Conservation (phyloP, 768 basidiomycete species). For the Erythrobasidium yunnanense region DNA sequence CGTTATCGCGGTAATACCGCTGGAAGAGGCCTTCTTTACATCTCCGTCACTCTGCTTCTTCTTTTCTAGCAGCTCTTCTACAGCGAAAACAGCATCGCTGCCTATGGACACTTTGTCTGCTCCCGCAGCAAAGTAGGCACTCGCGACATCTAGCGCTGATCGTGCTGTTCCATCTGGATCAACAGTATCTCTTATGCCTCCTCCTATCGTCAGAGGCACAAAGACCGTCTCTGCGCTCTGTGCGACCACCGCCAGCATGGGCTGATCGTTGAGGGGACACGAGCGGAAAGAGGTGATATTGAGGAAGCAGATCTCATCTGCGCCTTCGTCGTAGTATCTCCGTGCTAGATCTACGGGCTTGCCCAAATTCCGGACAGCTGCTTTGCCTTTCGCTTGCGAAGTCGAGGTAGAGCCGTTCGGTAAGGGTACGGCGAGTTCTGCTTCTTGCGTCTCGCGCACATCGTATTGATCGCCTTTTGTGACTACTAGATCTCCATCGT, state of each 20-base stretch:
- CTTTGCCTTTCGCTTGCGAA: constrained; percentile 23
- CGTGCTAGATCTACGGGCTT: constrained; percentile 86
- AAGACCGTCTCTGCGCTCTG: constrained; percentile 80
- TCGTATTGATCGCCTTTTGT: constrained; percentile 99
- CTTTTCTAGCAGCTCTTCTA: constrained; percentile 56
- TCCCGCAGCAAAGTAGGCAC: constrained; percentile 88
- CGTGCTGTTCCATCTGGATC: constrained; percentile 88
- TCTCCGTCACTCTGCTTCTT: constrained; percentile 35
- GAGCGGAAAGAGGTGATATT: constrained; percentile 99
- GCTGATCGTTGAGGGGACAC: constrained; percentile 88
- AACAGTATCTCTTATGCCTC: constrained; percentile 88
- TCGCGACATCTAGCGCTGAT: constrained; percentile 84
- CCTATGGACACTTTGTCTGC: constrained; percentile 99
- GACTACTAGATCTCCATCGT: constrained; percentile 89
- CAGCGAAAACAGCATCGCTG: constrained; percentile 85
- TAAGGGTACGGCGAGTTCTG: neutral
- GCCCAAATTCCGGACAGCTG: constrained; percentile 78
- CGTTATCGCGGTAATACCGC: constrained; percentile 87
- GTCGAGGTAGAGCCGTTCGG: constrained; percentile 16
- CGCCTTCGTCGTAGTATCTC: constrained; percentile 73
- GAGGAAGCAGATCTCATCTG: constrained; percentile 92
- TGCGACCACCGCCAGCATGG: constrained; percentile 91
- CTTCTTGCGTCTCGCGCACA: constrained; percentile 63
- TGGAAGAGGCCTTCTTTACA: constrained; percentile 53
- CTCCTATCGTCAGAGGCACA: constrained; percentile 95